Evolutionary conservation across 108 stramenopile species (phyloP).

Genomic region (Skeletonema marinoi): DNA sequence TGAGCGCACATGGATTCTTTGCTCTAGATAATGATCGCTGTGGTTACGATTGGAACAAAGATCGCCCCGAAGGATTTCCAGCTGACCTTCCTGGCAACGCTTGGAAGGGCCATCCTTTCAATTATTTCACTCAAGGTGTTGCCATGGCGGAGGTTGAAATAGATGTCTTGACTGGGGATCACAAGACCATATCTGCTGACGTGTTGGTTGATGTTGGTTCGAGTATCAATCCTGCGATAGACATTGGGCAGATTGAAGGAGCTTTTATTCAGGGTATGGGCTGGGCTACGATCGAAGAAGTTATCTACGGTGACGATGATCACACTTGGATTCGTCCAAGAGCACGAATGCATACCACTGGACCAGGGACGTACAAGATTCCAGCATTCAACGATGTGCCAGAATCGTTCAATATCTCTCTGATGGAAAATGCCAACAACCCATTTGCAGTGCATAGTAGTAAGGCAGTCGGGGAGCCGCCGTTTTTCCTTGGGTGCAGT

Average conservation of each 20-base stretch:
- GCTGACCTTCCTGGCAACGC: slow-evolving; percentile 81
- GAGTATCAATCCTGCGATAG: slow-evolving; percentile 94
- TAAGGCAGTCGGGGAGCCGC: slow-evolving; percentile 97
- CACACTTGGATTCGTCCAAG: slow-evolving; percentile 90
- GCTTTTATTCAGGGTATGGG: slow-evolving; percentile 97
- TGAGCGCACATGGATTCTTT: slow-evolving; percentile 95
- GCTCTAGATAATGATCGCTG: slow-evolving; percentile 71
- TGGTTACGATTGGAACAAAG: slow-evolving; percentile 83
- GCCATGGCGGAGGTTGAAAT: slow-evolving; percentile 91
- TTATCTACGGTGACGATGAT: slow-evolving; percentile 89
- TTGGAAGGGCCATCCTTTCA: slow-evolving; percentile 92
- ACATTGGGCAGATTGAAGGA: slow-evolving; percentile 97
- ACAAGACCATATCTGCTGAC: slow-evolving; percentile 79
- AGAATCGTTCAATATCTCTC: slow-evolving; percentile 85
- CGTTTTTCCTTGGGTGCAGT: slow-evolving; percentile 87
- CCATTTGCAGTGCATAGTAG: slow-evolving; percentile 93
- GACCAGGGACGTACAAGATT: slow-evolving; percentile 97
- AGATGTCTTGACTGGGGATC: slow-evolving; percentile 91
- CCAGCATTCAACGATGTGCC: slow-evolving; percentile 96
- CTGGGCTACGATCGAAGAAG: slow-evolving; percentile 95
- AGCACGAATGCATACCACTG: slow-evolving; percentile 84
- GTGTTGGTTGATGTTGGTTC: slow-evolving; percentile 88
- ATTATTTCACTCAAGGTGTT: slow-evolving; percentile 93
- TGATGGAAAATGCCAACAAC: slow-evolving; percentile 86
- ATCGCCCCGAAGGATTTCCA: slow-evolving; percentile 68